Percentiles rank a stretch among this genome's conserved stretches.
Conservation (phyloP, 805 yeast species). For the Candida yuanshanica region DNA sequence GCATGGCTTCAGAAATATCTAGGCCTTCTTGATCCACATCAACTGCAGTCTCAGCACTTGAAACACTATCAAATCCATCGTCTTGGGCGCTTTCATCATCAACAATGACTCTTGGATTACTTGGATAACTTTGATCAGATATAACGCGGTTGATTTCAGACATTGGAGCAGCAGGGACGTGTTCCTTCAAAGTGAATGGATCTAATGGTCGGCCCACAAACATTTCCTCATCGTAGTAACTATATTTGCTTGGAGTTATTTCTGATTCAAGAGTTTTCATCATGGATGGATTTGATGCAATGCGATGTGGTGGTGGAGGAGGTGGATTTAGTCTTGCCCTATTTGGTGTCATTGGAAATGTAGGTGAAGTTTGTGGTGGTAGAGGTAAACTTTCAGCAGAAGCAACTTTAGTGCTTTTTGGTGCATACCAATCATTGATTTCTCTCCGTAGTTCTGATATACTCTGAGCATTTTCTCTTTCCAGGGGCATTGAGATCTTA, state of each 20-base stretch:
- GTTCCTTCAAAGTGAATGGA: neutral
- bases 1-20: constrained; percentile 1
- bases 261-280: constrained; percentile 6
- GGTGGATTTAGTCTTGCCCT: constrained; percentile 12
- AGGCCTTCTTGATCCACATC: constrained; percentile 8
- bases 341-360: neutral
- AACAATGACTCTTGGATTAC: constrained; percentile 6
- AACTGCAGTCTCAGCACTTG: neutral
- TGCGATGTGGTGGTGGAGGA: constrained; percentile 22
- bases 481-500: constrained; percentile 17
- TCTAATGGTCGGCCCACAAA: neutral
- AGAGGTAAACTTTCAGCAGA: constrained; percentile 6
- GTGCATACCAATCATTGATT: constrained; percentile 17
- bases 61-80: constrained; percentile 3
- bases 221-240: constrained; percentile 1
- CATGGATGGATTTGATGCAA: constrained; percentile 14
- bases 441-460: constrained; percentile 24
- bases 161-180: neutral
- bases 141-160: neutral
- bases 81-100: constrained; percentile 7
- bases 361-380: constrained; percentile 2
- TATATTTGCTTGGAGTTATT: neutral
- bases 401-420: constrained; percentile 1
- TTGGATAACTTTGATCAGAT: constrained; percentile 3
- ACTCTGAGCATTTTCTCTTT: constrained; percentile 18